Conservation (phyloP, 1,284 basidiomycete genomes). For the Violaceomyces palustris region DNA sequence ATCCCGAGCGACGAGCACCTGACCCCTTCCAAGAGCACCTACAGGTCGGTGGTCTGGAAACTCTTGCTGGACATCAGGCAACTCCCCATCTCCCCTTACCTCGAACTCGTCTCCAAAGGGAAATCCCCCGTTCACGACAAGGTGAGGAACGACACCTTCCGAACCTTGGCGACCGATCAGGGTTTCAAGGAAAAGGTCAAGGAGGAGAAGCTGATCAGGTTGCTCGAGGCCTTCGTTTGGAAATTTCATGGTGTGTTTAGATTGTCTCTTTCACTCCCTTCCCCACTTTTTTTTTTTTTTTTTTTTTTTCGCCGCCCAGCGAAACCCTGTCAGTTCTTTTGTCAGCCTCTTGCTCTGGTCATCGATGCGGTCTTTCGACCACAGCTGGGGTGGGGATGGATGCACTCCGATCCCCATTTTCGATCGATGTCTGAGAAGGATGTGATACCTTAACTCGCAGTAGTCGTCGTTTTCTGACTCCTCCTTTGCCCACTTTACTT, state of each 20-base stretch:
- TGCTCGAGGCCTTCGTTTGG: slow-evolving; percentile 97
- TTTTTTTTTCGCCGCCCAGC: neutral
- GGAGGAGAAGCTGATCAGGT: slow-evolving; percentile 90
- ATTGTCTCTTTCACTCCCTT: too few relatives aligned
- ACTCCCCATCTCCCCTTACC: slow-evolving; percentile 23
- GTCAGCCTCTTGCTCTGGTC: neutral
- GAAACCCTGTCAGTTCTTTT: neutral
- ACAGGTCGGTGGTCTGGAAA: slow-evolving; percentile 37
- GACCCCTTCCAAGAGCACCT: slow-evolving; percentile 9
- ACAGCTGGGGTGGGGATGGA: too few relatives aligned
- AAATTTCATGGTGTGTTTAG: slow-evolving; percentile 66
- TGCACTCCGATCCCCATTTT: too few relatives aligned
- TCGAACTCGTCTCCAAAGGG: slow-evolving; percentile 31
- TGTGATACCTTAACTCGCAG: too few relatives aligned
- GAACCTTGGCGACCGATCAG: slow-evolving; percentile 88
- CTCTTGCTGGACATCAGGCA: slow-evolving; percentile 29
- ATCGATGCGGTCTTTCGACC: neutral
- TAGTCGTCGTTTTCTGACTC: too few relatives aligned
- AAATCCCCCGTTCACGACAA: slow-evolving; percentile 48
- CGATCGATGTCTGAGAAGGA: too few relatives aligned
- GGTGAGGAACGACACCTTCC: slow-evolving; percentile 60
- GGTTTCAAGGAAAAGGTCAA: slow-evolving; percentile 90
- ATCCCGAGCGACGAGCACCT: slow-evolving; percentile 12
- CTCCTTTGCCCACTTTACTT: too few relatives aligned
- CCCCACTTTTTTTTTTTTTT: too few relatives aligned